Base-by-base conservation (phyloP, 495 filamentous ascomycete species). In the Chaetomium cochliodes region DNA sequence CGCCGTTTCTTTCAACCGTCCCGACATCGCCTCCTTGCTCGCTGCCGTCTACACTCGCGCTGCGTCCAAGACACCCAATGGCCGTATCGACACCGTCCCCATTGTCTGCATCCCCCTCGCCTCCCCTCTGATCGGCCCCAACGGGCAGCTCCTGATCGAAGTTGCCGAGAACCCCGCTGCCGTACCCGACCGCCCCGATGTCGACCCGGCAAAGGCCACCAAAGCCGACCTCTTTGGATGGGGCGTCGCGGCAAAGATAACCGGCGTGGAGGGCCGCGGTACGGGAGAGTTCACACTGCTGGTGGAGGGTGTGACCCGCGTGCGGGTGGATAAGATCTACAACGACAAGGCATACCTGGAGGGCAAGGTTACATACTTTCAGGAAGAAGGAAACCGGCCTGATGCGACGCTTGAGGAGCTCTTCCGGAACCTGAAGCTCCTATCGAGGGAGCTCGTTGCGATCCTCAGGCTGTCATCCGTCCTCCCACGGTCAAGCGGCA, bases 341-440 rank as follows among this genome's bases (percentile, higher is more conserved):
- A 87, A 90, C 69, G 90, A 96, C 58, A 86, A 87, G 54, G 90
- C 92, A 3, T 98, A 87, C 73, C 90, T 97, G 65, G 92, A 96
- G 75, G 93, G 86, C 15, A 87, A 86, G 66, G 86, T 96, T 1
- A 68, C 73, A 22, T 73, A 78, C 58, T 72, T 83, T 52, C 80
- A 87, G 69, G 86, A 91, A 66, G 81, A 82, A 57, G 81, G 83
- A 86, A 80, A 50, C 75, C 62, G 80, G 4, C 78, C 81, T 42
- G 86, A 90, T 56, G 65, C 82, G 26, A 81, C 84, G 53, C 80
- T 87, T 2, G 81, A 85, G 65, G 85, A 87, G 55, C 76, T 90
- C 22, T 97, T 97, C 74, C 81, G 86, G 22, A 86, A 90, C 26
- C 78, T 98, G 49, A 92, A 96, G 77, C 84, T 88, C 51, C 80